Evolutionary conservation across 2,329 filamentous ascomycete genomes (phyloP).

Genomic region (Sphaerulina vaccinii): DNA sequence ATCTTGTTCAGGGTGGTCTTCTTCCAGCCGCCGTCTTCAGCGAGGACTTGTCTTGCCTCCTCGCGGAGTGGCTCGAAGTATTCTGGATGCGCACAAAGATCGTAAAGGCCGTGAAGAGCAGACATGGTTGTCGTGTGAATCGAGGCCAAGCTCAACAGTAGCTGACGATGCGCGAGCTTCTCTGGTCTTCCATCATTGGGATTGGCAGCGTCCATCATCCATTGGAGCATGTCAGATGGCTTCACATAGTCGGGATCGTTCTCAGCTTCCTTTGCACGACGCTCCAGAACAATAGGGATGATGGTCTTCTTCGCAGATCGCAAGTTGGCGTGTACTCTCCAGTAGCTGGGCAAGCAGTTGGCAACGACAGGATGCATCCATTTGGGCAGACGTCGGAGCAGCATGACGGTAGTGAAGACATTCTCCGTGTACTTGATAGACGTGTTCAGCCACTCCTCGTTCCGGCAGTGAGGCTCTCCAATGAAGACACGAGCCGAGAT

Average conservation of each 20-base stretch:
- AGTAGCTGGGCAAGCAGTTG: too few species aligned
- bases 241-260: not conserved
- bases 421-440: too few species aligned
- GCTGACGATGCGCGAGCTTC: slow-evolving; percentile 7
- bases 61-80: slow-evolving; percentile 23
- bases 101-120: slow-evolving; percentile 23
- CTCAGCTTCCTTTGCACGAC: not conserved
- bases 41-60: slow-evolving; percentile 28
- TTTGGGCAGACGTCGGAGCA: too few species aligned
- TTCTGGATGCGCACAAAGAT: slow-evolving; percentile 30
- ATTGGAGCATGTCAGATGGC: slow-evolving; percentile 25
- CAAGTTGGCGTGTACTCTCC: too few species aligned
- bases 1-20: slow-evolving; percentile 31
- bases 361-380: too few species aligned
- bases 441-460: too few species aligned
- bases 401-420: too few species aligned
- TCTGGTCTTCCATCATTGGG: slow-evolving; percentile 7
- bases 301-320: too few species aligned
- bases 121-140: slow-evolving; percentile 23
- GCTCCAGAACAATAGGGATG: too few species aligned
- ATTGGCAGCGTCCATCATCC: slow-evolving; percentile 26
- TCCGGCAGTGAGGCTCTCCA: too few species aligned
- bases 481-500: too few species aligned
- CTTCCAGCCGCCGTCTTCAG: slow-evolving; percentile 26
- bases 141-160: slow-evolving; percentile 21